Evolutionary conservation across 441 rosid species (phyloP).

Genomic region (Syzygium syzygioides): DNA sequence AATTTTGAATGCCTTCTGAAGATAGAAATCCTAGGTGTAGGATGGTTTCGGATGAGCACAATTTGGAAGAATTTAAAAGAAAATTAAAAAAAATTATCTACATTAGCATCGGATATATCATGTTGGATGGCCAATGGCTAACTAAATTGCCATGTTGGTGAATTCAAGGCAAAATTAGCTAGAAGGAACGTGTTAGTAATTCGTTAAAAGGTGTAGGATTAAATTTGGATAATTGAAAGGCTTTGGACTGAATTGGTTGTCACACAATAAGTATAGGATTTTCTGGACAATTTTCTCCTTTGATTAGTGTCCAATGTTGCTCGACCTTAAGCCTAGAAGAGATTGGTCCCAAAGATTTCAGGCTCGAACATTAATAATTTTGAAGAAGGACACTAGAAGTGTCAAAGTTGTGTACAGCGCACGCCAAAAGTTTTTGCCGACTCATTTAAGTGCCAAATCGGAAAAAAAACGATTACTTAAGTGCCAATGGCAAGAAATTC

Average conservation of each 20-base stretch:
- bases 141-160: background rate
- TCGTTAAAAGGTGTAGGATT: background rate
- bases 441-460: too few relatives aligned
- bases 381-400: too few relatives aligned
- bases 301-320: background rate
- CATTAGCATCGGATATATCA: rapidly evolving
- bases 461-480: too few relatives aligned
- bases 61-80: background rate
- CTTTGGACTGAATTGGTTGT: background rate
- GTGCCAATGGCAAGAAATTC: too few relatives aligned
- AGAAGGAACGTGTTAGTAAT: background rate
- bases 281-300: too few relatives aligned
- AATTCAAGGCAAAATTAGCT: background rate
- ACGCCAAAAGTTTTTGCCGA: too few relatives aligned
- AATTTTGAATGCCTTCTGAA: background rate
- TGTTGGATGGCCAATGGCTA: rapidly evolving
- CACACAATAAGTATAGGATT: background rate
- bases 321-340: background rate
- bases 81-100: background rate
- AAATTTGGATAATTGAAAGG: background rate
- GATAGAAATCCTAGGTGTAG: background rate
- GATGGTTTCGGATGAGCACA: background rate
- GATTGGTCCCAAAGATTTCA: background rate
- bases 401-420: too few relatives aligned
- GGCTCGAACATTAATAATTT: background rate